A percentile compares a stretch with the other conserved stretches of the same genome.
phyloP scores from a whole-genome alignment of 164 flowering plant species.

The Malania oleifera region DNA sequence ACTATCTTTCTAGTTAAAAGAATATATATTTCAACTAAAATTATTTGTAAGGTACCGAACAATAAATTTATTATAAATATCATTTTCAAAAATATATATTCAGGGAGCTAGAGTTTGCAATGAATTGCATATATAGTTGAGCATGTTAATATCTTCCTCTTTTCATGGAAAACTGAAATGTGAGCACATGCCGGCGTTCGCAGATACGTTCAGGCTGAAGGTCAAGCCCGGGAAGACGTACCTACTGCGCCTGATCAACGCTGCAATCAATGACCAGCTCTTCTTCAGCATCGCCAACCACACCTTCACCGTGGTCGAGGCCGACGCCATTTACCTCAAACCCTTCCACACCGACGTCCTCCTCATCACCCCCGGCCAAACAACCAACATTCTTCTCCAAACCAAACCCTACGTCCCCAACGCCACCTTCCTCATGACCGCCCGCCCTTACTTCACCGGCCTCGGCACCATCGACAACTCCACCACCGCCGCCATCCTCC shows the following conservation, averaged over 20 bases:
- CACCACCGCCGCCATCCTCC: conserved; percentile 47
- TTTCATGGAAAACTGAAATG: no score
- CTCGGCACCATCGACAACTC: conserved; percentile 58
- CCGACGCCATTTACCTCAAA: conserved; percentile 62
- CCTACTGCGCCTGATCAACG: conserved; percentile 70
- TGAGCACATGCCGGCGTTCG: no score
- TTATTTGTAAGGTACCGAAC: no score
- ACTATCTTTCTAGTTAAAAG: no score
- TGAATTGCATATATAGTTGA: no score
- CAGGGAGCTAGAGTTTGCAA: no score
- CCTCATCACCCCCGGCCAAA: conserved; percentile 74
- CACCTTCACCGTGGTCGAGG: conserved; percentile 55
- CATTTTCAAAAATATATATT: no score
- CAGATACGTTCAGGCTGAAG: conserved; percentile 68
- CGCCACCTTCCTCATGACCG: conserved; percentile 56
- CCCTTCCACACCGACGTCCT: conserved; percentile 51
- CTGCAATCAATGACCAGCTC: conserved; percentile 76
- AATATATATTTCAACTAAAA: no score
- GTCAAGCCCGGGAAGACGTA: conserved; percentile 69
- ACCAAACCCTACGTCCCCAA: conserved; percentile 40
- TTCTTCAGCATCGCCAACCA: conserved; percentile 80
- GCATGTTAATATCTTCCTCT: no score
- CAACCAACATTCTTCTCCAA: conserved; percentile 63
- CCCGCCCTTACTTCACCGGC: conserved; percentile 59
- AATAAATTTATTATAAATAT: no score